Evolutionary conservation across 2,329 filamentous ascomycete species (phyloP), one percentile per base, ranked within the genome.

Genomic region (Ascomycota sp.): DNA sequence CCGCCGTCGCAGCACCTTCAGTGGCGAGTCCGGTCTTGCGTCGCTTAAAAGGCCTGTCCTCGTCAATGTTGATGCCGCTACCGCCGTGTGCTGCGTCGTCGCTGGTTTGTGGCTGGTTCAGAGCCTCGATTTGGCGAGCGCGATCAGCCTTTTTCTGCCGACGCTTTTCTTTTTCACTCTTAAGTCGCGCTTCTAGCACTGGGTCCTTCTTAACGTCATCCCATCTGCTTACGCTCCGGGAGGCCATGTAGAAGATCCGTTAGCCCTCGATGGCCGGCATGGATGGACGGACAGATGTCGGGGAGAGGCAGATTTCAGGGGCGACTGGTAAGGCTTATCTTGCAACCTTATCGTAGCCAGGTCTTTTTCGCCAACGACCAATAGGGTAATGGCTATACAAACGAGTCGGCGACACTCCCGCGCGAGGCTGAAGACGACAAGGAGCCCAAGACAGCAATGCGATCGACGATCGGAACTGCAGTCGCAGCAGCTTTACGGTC

Each of bases 161-260:
- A 29, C 25, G 25, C 23, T 25, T 33, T 24, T 22, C 26, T 23
- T 9, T 31, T 28, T 28, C 27, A 20, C 20, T 22, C 10, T 63
- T 86, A 32, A 72, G 63, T 44, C 73, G 70, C 13, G 73, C 72
- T 35, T 80, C 74, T 25, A 75, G 63, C 26, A 70, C 78, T 15
- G 71, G 70, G 48, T 94, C 83, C 40, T 83, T 80, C 41, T 80
- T 79, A 27, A 77, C 72, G 44, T 83, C 69, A 38, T 79, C 81
- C 89, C 89, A 98, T 52, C 86, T 73, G 30, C 86, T 94, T 47
- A 69, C 72, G 31, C 54, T 50, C 46, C 61, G 65, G 43, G 59
- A 59, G 28, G 71, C 62, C 71, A 77, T 78, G 10, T 9, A 17
- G 15, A 17, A 17, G 15, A 17, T 17, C 15, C 15, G 15, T 4